Evolutionary conservation across 2,329 filamentous ascomycete species (phyloP).

Genomic region (Fusarium sp.): DNA sequence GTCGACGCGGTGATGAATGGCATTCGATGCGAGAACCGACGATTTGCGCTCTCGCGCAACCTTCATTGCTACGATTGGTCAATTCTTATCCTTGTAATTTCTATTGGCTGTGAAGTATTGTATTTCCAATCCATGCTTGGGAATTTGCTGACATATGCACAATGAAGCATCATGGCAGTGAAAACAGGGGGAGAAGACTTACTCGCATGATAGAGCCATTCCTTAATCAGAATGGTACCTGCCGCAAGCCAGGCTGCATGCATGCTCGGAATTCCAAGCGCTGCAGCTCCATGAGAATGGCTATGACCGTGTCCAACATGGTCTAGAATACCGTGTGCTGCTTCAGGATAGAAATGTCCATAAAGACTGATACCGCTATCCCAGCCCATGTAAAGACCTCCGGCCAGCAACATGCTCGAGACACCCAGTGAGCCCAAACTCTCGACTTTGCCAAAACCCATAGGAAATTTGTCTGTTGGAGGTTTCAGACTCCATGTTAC

Average conservation of each 20-base stretch:
- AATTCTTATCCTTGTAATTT: constrained; percentile 11
- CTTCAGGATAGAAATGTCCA: constrained; percentile 79
- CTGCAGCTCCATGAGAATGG: constrained; percentile 68
- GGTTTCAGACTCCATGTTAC: constrained; percentile 93
- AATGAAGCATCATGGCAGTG: neutral
- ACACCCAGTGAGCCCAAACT: constrained; percentile 94
- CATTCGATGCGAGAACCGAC: constrained; percentile 95
- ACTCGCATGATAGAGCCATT: constrained; percentile 98
- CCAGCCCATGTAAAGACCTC: constrained; percentile 93
- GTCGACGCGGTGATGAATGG: constrained; percentile 95
- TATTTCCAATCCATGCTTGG: neutral
- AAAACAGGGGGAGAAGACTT: constrained; percentile 61
- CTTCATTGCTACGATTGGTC: constrained; percentile 82
- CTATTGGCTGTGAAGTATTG: neutral
- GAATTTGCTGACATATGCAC: neutral
- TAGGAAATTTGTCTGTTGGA: constrained; percentile 86
- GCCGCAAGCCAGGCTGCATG: constrained; percentile 96
- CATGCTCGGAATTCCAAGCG: constrained; percentile 78
- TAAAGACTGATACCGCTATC: constrained; percentile 78
- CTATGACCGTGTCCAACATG: constrained; percentile 76
- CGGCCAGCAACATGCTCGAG: constrained; percentile 89
- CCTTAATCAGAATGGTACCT: constrained; percentile 92
- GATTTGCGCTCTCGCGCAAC: constrained; percentile 94
- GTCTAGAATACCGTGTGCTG: constrained; percentile 74
- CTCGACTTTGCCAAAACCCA: constrained; percentile 98